Evolutionary conservation across 768 basidiomycete species (phyloP), one percentile per base, ranked within the genome.

Genomic region (Agaricus sinodeliciosus): DNA sequence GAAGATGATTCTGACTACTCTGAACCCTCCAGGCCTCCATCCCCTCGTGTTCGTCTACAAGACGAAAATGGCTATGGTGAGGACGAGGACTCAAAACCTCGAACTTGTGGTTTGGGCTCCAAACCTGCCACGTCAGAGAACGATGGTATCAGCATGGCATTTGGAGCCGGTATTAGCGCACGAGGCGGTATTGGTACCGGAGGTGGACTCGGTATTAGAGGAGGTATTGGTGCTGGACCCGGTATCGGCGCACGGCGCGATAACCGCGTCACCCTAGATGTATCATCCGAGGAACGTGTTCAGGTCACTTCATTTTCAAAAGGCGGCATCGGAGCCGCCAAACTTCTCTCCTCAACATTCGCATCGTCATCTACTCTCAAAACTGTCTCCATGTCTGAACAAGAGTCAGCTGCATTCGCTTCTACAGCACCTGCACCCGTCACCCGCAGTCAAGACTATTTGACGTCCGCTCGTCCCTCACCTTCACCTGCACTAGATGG

Each of bases 41-140:
- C 82, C 59, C 81, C 82, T 43, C 73, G 78, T n/a, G 67, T 80
- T 35, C 74, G 72, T 18, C 69, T 74, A 45, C 76, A 76, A 40
- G 74, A 76, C 18, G 77, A 79, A 11, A 78, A 79, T 26, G 73
- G 77, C 26, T 70, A 67, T 19, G 66, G 67, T 47, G 73, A 77
- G 22, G 73, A 77, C 22, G 70, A 67, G 19, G 67, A 67, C 49
- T 59, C 59, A 26, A 61, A 64, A 55, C 77, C 75, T 52, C 66
- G 69, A 9, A 65, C 64, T 31, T 68, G 79, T 44, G 80, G 83
- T 5, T 61, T 82, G 35, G 79, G 78, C 4, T 63, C 61, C 34
- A 62, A 62, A 43, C 54, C 58, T n/a, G 48, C 54, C 18, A 57
- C 56, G 34, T 18, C 41, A 8, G 56, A 26, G 1, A 40, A 25